These are phyloP conservation scores for Cryphonectria japonica DNA, from an alignment of 2,329 filamentous ascomycete genomes.

Conservation along the genomic window DNA sequence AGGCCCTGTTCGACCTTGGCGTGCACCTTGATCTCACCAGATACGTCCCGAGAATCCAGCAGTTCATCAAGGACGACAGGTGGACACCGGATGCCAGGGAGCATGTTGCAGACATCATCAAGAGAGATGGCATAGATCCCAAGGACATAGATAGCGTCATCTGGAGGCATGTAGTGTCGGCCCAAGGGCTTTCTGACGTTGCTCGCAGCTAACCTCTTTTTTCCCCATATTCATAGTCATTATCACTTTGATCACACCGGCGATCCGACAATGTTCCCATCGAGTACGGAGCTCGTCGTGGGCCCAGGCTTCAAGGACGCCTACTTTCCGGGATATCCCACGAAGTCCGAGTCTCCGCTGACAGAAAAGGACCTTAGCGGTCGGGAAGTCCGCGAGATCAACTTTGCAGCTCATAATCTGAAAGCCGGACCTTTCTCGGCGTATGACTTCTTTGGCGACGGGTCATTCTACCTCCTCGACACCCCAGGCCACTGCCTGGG, in stretches of 20 bases:
- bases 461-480: slow-evolving; percentile 34
- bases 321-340: slow-evolving; percentile 32
- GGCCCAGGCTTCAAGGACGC: slow-evolving; percentile 33
- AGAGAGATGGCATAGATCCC: slow-evolving; percentile 19
- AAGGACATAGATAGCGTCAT: slow-evolving; percentile 26
- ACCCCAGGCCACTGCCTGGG: slow-evolving; percentile 33
- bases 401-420: slow-evolving; percentile 15
- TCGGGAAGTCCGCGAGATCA: slow-evolving; percentile 24
- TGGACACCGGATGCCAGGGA: slow-evolving; percentile 14
- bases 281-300: slow-evolving; percentile 32
- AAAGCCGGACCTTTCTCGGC: slow-evolving; percentile 31
- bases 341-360: slow-evolving; percentile 27
- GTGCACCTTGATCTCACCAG: slow-evolving; percentile 16
- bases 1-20: slow-evolving; percentile 21
- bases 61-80: slow-evolving; percentile 3
- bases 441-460: slow-evolving; percentile 34
- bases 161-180: slow-evolving; percentile 24
- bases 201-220: neutral
- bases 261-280: slow-evolving; percentile 31
- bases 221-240: slow-evolving; percentile 28
- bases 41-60: slow-evolving; percentile 15
- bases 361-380: slow-evolving; percentile 19
- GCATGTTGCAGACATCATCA: slow-evolving; percentile 27
- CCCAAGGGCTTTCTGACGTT: too few relatives aligned
- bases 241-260: slow-evolving; percentile 35